Conservation (phyloP, 1,284 basidiomycete genomes). For the Papiliotrema terrestris region DNA sequence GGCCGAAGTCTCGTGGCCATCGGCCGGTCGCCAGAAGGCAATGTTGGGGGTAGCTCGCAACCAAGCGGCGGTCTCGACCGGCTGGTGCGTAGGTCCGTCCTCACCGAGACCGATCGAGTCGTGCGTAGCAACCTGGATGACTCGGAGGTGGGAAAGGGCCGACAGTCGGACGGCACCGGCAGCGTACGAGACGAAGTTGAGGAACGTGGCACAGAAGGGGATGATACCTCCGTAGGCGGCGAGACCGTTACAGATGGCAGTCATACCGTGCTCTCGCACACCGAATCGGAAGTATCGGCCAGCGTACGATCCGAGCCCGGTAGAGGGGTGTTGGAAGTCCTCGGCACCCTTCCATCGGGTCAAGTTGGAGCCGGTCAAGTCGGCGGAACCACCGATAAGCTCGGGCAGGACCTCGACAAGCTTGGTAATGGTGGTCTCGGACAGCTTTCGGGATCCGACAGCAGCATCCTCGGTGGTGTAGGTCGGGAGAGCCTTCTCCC, state of each 20-base stretch:
- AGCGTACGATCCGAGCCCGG: conserved; percentile 74
- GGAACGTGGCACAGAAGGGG: conserved; percentile 83
- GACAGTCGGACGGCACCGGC: conserved; percentile 86
- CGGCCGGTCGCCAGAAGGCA: conserved; percentile 86
- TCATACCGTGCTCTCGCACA: conserved; percentile 97
- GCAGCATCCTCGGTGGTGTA: conserved; percentile 73
- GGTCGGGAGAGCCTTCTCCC: conserved; percentile 81
- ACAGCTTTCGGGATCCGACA: conserved; percentile 86
- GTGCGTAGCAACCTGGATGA: conserved; percentile 69
- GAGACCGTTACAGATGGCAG: conserved; percentile 88
- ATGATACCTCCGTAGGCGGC: conserved; percentile 76
- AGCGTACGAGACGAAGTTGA: conserved; percentile 94
- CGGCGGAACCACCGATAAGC: conserved; percentile 82
- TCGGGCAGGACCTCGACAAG: conserved; percentile 76
- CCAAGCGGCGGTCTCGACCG: conserved; percentile 81
- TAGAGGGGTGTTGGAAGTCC: conserved; percentile 90
- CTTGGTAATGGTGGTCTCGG: conserved; percentile 80
- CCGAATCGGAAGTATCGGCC: conserved; percentile 93
- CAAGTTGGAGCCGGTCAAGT: conserved; percentile 88
- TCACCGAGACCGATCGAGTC: conserved; percentile 87
- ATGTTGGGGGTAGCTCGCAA: conserved; percentile 87
- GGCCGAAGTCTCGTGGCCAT: conserved; percentile 91
- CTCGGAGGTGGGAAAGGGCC: conserved; percentile 82
- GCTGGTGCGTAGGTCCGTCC: conserved; percentile 95
- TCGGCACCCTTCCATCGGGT: conserved; percentile 71